Evolutionary conservation across 192 early-diverging fungal species (phyloP).

Genomic region (Entomortierella chlamydospora): DNA sequence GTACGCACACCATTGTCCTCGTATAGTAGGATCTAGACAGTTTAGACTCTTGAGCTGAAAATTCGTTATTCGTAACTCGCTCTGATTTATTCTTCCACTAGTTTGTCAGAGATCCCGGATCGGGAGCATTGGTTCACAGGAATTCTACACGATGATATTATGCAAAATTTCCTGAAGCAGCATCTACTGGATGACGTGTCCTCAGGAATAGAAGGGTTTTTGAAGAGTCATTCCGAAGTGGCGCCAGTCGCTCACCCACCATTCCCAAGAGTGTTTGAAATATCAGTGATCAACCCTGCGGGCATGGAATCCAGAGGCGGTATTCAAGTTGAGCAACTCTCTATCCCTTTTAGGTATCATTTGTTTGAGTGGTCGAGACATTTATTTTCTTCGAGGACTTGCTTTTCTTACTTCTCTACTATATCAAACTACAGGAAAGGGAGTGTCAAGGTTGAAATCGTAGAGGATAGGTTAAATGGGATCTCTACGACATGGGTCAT

Average conservation of each 20-base stretch:
- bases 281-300: constrained; percentile 74
- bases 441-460: constrained; percentile 21
- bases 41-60: no score
- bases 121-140: constrained; percentile 78
- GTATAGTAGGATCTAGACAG: no score
- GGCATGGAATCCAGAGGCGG: constrained; percentile 73
- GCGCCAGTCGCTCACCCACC: constrained; percentile 27
- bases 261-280: constrained; percentile 67
- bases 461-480: constrained; percentile 21
- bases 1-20: no score
- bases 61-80: no score
- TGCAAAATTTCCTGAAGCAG: constrained; percentile 61
- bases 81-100: constrained; percentile 37
- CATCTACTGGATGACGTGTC: constrained; percentile 41
- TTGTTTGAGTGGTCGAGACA: not conserved
- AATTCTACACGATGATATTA: constrained; percentile 63
- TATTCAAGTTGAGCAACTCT: constrained; percentile 73
- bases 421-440: constrained; percentile 27
- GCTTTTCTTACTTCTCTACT: not conserved
- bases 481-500: constrained; percentile 55
- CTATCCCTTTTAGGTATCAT: constrained; percentile 71
- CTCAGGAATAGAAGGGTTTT: not conserved
- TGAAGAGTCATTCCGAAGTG: not conserved
- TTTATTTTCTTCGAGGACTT: not conserved
- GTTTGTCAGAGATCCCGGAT: constrained; percentile 69